Percentiles rank a stretch among this genome's conserved stretches.
phyloP scores from a whole-genome alignment of 108 stramenopile genomes.

The Cyclotella atomus region DNA sequence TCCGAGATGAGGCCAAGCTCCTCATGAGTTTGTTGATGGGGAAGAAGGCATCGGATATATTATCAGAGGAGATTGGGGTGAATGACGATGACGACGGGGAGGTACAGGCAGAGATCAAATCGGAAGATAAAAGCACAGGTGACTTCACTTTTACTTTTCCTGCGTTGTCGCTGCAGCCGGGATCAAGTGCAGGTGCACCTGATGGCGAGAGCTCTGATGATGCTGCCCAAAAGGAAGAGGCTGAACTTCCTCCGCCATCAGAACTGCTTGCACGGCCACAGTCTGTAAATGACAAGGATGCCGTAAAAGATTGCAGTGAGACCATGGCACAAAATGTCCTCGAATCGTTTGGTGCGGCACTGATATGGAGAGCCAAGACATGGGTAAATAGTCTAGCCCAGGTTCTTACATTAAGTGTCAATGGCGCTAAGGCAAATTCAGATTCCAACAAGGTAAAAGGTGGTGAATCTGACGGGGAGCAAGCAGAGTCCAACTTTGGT shows the following conservation, averaged over 20 bases:
- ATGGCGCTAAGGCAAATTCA: slow-evolving; percentile 34
- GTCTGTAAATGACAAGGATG: slow-evolving; percentile 71
- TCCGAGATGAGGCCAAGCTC: slow-evolving; percentile 76
- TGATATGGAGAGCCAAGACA: slow-evolving; percentile 75
- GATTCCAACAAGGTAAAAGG: background rate
- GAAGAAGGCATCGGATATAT: slow-evolving; percentile 44
- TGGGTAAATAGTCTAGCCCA: slow-evolving; percentile 69
- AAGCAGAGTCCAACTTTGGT: background rate
- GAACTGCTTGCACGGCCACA: slow-evolving; percentile 63
- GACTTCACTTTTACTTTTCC: slow-evolving; percentile 61
- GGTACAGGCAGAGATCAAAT: slow-evolving; percentile 6
- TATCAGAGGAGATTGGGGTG: slow-evolving; percentile 38
- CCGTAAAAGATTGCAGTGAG: slow-evolving; percentile 65
- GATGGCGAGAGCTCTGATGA: background rate
- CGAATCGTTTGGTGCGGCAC: slow-evolving; percentile 76
- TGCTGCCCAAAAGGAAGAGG: background rate
- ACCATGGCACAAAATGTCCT: slow-evolving; percentile 79
- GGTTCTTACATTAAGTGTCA: slow-evolving; percentile 60
- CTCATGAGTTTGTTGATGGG: slow-evolving; percentile 79
- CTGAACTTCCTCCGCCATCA: slow-evolving; percentile 48
- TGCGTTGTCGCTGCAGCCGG: slow-evolving; percentile 59
- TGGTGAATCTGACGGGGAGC: slow-evolving; percentile 6
- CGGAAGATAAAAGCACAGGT: slow-evolving; percentile 19
- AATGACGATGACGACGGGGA: slow-evolving; percentile 22
- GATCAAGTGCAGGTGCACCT: background rate